Evolutionary conservation across 2,329 filamentous ascomycete genomes (phyloP), one percentile per base, ranked within the genome.

Genomic region (Lachnum nothofagi): DNA sequence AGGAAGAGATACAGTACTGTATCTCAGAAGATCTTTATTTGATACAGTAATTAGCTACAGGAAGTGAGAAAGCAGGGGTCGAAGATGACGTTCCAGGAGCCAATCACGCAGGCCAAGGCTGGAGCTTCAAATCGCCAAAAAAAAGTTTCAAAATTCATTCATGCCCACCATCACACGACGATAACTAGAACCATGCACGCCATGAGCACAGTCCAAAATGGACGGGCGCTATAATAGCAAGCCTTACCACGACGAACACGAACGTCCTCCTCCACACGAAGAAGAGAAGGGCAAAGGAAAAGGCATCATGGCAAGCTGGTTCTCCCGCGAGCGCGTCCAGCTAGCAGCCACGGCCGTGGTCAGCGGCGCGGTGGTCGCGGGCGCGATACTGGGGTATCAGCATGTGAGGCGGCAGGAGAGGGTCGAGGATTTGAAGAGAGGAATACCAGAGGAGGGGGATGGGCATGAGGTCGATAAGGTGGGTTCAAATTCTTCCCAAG

Each of bases 331-430:
- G 61, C 57, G 5, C 87, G 10, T 37, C 2, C 34, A 90, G 65
- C 72, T 93, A 29, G 77, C 82, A 16, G 79, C 83, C 3, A 89
- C 87, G 0, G 88, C 88, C 2, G 72, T 88, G 19, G 69, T 80
- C 12, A 85, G 81, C 0, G 82, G 80, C 16, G 76, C 75, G 7
- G 71, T 80, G 0, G 80, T 78, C 22, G 80, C 80, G 2, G 73
- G 73, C n/a, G 70, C 79, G 6, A 72, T 86, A 25, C 67, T 86
- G 12, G 78, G 79, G 17, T 83, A 80, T 58, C 82, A 86, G 64
- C 73, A 72, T 33, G 65, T 83, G n/a, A 73, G 77, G 52, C 66
- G 77, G 24, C 71, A 77, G 51, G 74, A 76, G 57, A 73, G 75
- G 25, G 64, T 84, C 4, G 70, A 73, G 34, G 69, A 76, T 48